These are phyloP conservation scores for Nidula microcarpa DNA, from an alignment of 768 basidiomycete species.

Conservation along the genomic window DNA sequence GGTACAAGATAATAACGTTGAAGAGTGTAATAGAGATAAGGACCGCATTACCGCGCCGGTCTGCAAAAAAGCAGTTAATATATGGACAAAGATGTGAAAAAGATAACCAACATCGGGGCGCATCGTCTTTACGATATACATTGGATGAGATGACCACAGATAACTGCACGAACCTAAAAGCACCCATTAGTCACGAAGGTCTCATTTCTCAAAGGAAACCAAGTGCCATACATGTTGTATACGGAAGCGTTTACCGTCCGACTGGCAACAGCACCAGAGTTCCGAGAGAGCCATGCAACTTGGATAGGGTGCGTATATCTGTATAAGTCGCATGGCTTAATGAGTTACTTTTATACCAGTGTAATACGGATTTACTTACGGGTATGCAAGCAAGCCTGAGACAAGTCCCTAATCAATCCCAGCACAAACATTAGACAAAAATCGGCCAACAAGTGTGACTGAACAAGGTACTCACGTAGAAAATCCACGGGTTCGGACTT, in stretches of 20 bases:
- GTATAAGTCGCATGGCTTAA: background rate
- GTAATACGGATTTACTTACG: constrained; percentile 15
- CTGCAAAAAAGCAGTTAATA: constrained; percentile 19
- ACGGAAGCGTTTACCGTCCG: constrained; percentile 57
- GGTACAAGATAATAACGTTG: constrained; percentile 51
- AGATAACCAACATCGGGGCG: constrained; percentile 36
- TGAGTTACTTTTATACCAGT: constrained; percentile 1
- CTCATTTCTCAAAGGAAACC: background rate
- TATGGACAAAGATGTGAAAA: background rate
- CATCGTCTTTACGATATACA: constrained; percentile 57
- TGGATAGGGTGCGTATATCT: constrained; percentile 50
- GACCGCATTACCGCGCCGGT: constrained; percentile 55
- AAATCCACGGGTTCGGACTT: constrained; percentile 49
- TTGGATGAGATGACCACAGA: constrained; percentile 42
- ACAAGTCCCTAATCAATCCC: constrained; percentile 28
- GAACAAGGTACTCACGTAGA: constrained; percentile 33
- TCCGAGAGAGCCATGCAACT: constrained; percentile 59
- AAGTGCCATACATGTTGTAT: constrained; percentile 46
- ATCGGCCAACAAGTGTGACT: no score
- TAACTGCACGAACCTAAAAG: constrained; percentile 16
- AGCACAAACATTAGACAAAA: no score
- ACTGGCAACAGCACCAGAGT: constrained; percentile 56
- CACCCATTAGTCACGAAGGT: no score
- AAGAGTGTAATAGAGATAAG: constrained; percentile 49
- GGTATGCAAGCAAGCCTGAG: constrained; percentile 41